These are phyloP conservation scores for Plectosphaerella cucumerina DNA, from an alignment of 2,329 filamentous ascomycete species.

Conservation along the genomic window DNA sequence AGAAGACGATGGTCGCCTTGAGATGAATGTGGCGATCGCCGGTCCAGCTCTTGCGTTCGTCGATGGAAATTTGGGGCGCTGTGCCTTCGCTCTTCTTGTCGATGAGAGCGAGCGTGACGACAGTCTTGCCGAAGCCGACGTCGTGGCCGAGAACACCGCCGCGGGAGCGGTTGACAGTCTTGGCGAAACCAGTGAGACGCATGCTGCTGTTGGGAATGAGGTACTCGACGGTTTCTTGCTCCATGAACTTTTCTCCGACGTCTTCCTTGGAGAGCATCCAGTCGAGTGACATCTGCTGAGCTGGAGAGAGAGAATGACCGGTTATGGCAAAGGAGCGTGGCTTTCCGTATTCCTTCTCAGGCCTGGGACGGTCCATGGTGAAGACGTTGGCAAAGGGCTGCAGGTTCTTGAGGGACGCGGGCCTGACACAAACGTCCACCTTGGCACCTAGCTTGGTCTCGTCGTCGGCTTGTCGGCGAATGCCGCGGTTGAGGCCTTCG, in stretches of 20 bases:
- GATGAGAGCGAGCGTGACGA: constrained; percentile 33
- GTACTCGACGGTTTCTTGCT: constrained; percentile 34
- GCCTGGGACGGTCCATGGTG: neutral
- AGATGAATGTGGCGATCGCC: constrained; percentile 9
- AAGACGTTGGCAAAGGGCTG: constrained; percentile 25
- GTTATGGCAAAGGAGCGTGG: constrained; percentile 12
- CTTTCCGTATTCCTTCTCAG: neutral
- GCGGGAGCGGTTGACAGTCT: constrained; percentile 17
- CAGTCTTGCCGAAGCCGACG: constrained; percentile 41
- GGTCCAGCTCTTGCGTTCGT: constrained; percentile 9
- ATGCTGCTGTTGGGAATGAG: constrained; percentile 24
- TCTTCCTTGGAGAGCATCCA: constrained; percentile 21
- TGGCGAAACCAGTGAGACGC: constrained; percentile 26
- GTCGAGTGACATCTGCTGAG: constrained; percentile 15
- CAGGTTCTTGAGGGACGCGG: constrained; percentile 8
- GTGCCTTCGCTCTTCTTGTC: constrained; percentile 15
- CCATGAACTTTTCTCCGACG: constrained; percentile 19
- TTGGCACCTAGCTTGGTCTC: neutral
- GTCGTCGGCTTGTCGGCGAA: neutral
- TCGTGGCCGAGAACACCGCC: constrained; percentile 39
- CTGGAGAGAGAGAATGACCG: constrained; percentile 11
- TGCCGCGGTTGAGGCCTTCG: neutral
- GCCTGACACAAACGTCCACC: constrained; percentile 4
- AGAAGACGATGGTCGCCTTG: constrained; percentile 34
- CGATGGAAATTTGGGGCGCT: constrained; percentile 8